These are phyloP conservation scores for Austroboletus novae-zelandiae DNA, from an alignment of 1,284 basidiomycete species.

Conservation along the genomic window DNA sequence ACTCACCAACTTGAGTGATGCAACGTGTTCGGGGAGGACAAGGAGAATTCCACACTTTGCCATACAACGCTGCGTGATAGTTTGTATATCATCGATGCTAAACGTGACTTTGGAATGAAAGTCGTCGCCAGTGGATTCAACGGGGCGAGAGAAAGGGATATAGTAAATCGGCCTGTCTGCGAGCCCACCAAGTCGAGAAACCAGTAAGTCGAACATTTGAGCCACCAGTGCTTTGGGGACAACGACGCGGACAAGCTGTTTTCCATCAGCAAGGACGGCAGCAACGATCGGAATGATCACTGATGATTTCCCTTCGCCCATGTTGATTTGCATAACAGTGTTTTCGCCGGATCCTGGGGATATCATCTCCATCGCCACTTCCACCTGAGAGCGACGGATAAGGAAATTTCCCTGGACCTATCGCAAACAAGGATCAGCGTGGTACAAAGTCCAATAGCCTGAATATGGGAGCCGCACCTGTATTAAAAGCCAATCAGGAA, in stretches of 20 bases:
- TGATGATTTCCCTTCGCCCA: slow-evolving; percentile 39
- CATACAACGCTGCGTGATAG: slow-evolving; percentile 38
- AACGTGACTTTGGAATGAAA: slow-evolving; percentile 3
- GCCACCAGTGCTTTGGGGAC: slow-evolving; percentile 31
- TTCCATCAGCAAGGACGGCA: slow-evolving; percentile 40
- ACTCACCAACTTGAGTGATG: slow-evolving; percentile 35
- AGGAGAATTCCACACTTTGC: slow-evolving; percentile 40
- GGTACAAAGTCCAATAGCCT: neutral
- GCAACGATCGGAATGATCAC: slow-evolving; percentile 50
- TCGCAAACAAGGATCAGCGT: neutral
- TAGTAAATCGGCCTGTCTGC: slow-evolving; percentile 45
- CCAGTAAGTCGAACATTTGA: slow-evolving; percentile 50
- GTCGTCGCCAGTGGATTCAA: accelerated
- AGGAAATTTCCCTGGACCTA: slow-evolving; percentile 36
- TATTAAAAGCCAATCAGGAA: slow-evolving; percentile 44
- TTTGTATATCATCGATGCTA: slow-evolving; percentile 11
- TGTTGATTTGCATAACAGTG: neutral
- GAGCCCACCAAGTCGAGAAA: slow-evolving; percentile 44
- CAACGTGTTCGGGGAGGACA: slow-evolving; percentile 48
- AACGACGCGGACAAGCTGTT: slow-evolving; percentile 42
- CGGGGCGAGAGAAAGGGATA: slow-evolving; percentile 45
- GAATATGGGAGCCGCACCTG: slow-evolving; percentile 31
- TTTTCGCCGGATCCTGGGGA: slow-evolving; percentile 27
- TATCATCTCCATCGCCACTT: slow-evolving; percentile 46
- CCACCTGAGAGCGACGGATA: slow-evolving; percentile 32